Evolutionary conservation across 2,329 filamentous ascomycete species (phyloP).

Genomic region (Diaporthe citrichinensis): DNA sequence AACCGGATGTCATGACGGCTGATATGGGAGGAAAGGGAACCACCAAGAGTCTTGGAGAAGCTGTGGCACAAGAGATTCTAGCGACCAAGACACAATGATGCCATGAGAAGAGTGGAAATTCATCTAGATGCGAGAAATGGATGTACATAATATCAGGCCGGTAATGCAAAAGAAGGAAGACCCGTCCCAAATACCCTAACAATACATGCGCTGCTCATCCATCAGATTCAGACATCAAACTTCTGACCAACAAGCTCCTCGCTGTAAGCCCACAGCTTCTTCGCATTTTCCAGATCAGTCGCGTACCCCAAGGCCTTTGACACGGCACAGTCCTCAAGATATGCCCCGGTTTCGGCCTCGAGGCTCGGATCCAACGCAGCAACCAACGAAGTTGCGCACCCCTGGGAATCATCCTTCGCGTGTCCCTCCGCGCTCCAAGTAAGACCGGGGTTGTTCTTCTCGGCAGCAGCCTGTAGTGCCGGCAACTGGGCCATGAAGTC

Average conservation of each 20-base stretch:
- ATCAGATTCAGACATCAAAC: slow-evolving; percentile 19
- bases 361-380: slow-evolving; percentile 35
- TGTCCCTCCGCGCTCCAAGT: not conserved
- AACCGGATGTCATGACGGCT: slow-evolving; percentile 66
- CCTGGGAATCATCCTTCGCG: slow-evolving; percentile 44
- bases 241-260: slow-evolving; percentile 40
- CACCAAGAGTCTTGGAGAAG: slow-evolving; percentile 72
- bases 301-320: slow-evolving; percentile 7
- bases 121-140: fast-evolving
- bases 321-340: slow-evolving; percentile 21
- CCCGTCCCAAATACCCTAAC: not conserved
- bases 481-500: slow-evolving; percentile 12
- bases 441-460: slow-evolving; percentile 18
- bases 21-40: slow-evolving; percentile 72
- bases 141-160: not conserved
- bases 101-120: not conserved
- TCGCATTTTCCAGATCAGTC: slow-evolving; percentile 53
- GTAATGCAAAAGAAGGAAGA: not conserved
- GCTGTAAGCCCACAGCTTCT: slow-evolving; percentile 58
- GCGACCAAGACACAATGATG: not conserved
- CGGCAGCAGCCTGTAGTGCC: not conserved
- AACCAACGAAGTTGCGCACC: slow-evolving; percentile 46
- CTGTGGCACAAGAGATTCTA: slow-evolving; percentile 53
- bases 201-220: fast-evolving
- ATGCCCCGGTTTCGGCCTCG: slow-evolving; percentile 1